Conservation (phyloP, 1,139 yeast species). For the Geotrichum macrosporum region DNA sequence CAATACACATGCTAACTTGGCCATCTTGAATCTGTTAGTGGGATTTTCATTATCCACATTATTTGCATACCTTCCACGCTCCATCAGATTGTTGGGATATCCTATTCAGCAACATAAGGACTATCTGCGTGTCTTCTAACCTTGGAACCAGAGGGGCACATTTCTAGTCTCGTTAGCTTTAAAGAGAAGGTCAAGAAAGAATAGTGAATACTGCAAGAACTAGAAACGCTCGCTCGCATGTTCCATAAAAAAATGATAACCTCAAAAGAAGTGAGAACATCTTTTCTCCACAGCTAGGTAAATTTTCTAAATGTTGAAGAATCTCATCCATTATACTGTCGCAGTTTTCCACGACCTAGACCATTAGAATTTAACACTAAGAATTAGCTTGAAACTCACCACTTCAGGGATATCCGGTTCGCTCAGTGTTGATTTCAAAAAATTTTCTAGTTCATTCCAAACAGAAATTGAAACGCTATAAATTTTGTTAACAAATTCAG, state of each 20-base stretch:
- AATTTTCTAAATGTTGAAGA: conserved; percentile 4
- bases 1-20: conserved; percentile 19
- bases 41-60: background rate
- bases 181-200: background rate
- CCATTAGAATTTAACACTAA: background rate
- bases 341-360: conserved; percentile 11
- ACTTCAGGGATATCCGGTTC: conserved; percentile 14
- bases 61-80: conserved; percentile 20
- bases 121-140: conserved; percentile 12
- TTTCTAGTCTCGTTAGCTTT: conserved; percentile 12
- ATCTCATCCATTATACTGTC: conserved; percentile 12
- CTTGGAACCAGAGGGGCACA: conserved; percentile 14
- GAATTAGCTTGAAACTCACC: background rate
- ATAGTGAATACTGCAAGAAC: conserved; percentile 18
- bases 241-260: conserved; percentile 21
- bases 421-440: conserved; percentile 6
- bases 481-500: too few species aligned
- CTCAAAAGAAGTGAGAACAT: conserved; percentile 12
- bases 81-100: conserved; percentile 14
- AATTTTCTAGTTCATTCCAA: conserved; percentile 13
- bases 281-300: conserved; percentile 15
- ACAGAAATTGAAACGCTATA: conserved; percentile 10
- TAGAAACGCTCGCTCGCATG: conserved; percentile 18
- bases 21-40: conserved; percentile 10
- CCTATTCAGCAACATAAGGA: conserved; percentile 17